These are phyloP conservation scores for Apiospora aurea DNA, from an alignment of 2,329 filamentous ascomycete species.

Conservation along the genomic window DNA sequence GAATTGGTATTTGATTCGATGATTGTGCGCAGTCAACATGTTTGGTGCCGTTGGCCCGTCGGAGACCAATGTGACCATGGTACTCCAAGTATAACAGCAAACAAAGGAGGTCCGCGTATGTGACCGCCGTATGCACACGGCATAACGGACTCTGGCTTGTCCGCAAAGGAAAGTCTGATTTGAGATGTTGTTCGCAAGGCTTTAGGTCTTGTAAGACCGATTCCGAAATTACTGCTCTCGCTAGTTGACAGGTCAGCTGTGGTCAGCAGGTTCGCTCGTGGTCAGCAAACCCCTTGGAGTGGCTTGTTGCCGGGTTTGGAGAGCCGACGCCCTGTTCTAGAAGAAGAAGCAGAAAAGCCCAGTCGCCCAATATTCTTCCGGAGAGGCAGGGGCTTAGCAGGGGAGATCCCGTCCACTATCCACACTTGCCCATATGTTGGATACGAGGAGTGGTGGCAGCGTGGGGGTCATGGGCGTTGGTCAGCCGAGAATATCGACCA, in stretches of 20 bases:
- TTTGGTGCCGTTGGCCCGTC: not conserved
- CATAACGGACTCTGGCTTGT: not conserved
- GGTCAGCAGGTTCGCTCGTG: not conserved
- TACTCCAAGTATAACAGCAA: not conserved
- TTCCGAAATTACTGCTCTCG: not conserved
- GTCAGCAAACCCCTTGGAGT: not conserved
- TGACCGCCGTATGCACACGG: not conserved
- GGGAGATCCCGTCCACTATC: slow-evolving; percentile 1
- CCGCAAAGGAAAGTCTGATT: no score
- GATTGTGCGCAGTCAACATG: not conserved
- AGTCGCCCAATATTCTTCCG: not conserved
- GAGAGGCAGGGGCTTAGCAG: not conserved
- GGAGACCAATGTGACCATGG: not conserved
- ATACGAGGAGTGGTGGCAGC: not conserved
- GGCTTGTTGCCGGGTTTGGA: not conserved
- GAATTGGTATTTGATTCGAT: not conserved
- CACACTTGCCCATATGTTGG: not conserved
- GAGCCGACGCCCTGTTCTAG: not conserved
- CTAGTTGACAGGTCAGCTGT: not conserved
- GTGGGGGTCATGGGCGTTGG: slow-evolving; percentile 6
- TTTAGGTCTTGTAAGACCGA: not conserved
- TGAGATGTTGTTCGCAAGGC: not conserved
- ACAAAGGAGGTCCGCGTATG: not conserved
- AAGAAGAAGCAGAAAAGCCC: not conserved
- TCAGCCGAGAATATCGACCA: not conserved